Evolutionary conservation across 2,329 filamentous ascomycete species (phyloP).

Genomic region (Herpotrichia juniperi): DNA sequence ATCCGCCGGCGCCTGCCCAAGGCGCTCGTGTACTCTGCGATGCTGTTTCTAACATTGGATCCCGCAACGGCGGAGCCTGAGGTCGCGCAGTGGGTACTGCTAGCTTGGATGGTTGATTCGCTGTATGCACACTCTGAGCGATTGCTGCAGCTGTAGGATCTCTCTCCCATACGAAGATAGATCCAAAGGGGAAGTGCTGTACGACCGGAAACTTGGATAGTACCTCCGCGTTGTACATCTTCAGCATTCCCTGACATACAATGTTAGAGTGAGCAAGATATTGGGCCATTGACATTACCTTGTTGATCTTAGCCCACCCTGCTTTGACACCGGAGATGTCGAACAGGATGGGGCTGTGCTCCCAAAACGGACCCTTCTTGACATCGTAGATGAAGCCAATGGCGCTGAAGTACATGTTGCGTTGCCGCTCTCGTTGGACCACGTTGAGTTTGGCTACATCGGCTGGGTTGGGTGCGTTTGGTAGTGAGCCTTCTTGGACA

Average conservation of each 20-base stretch:
- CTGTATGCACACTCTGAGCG: constrained; percentile 41
- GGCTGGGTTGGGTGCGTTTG: constrained; percentile 69
- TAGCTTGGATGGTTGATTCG: constrained; percentile 40
- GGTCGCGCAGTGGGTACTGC: constrained; percentile 26
- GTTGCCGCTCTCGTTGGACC: constrained; percentile 48
- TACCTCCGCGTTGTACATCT: constrained; percentile 98
- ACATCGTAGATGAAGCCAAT: constrained; percentile 98
- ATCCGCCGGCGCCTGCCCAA: constrained; percentile 14
- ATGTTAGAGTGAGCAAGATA: constrained; percentile 10
- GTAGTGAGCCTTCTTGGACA: constrained; percentile 79
- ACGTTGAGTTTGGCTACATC: constrained; percentile 61
- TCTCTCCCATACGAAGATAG: constrained; percentile 55
- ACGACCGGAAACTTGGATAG: constrained; percentile 96
- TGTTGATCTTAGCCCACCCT: constrained; percentile 98
- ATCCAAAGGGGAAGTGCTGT: constrained; percentile 76
- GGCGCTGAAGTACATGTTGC: constrained; percentile 86
- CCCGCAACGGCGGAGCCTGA: constrained; percentile 26
- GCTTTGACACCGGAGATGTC: constrained; percentile 89
- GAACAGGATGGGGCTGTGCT: constrained; percentile 89
- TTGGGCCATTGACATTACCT: constrained; percentile 33
- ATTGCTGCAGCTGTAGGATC: constrained; percentile 48
- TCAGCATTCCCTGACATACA: constrained; percentile 80
- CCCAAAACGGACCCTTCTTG: constrained; percentile 94
- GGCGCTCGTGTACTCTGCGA: constrained; percentile 14
- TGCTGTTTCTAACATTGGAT: constrained; percentile 28